These are phyloP conservation scores for Talaromyces marneffei DNA, from an alignment of 2,329 filamentous ascomycete genomes.

Conservation along the genomic window DNA sequence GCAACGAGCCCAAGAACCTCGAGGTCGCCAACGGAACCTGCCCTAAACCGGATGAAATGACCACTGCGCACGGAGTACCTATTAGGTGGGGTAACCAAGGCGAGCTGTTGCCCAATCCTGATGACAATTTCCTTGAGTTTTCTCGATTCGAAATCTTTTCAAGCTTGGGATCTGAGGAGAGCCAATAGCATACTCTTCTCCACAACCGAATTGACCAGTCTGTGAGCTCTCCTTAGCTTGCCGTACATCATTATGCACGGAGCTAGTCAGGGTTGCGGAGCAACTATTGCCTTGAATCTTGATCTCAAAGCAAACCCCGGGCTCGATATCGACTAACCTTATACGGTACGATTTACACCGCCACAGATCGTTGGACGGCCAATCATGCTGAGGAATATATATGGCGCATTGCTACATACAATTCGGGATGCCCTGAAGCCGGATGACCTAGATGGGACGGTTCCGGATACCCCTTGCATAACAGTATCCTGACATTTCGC, in stretches of 20 bases:
- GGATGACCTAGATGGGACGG: not conserved
- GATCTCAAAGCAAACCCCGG: not conserved
- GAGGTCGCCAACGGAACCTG: not conserved
- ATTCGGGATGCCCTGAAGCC: not conserved
- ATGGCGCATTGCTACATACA: no score
- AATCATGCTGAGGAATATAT: not conserved
- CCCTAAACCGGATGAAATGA: not conserved
- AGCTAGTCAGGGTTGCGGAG: constrained; percentile 4
- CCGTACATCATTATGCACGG: not conserved
- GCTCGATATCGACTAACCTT: not conserved
- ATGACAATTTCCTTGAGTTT: not conserved
- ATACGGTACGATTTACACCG: not conserved
- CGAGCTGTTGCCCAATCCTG: not conserved
- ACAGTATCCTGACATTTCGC: not conserved
- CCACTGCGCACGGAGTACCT: not conserved
- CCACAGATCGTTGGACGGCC: not conserved
- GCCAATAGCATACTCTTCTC: not conserved
- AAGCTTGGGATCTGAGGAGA: not conserved
- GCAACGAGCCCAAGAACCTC: not conserved
- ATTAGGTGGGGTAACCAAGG: not conserved
- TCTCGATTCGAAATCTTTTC: not conserved
- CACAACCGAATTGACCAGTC: not conserved
- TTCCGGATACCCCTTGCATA: not conserved
- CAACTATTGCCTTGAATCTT: not conserved
- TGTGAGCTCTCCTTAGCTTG: not conserved